Base-by-base conservation (phyloP, 1,284 basidiomycete genomes). In the Malassezia nana region DNA sequence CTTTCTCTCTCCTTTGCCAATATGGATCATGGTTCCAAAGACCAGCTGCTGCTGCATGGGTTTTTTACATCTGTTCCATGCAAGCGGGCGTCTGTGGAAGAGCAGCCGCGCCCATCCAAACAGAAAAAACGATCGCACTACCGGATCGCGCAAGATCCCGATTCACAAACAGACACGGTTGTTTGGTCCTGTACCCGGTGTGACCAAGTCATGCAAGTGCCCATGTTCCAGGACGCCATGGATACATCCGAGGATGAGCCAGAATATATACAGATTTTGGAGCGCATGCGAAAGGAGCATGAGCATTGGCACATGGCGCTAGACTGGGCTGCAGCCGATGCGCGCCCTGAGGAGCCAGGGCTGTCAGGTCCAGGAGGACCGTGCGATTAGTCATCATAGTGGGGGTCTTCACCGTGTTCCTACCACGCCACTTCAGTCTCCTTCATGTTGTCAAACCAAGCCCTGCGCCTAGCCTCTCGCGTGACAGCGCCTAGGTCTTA, bases 301-400 rank as follows among this genome's bases (percentile, higher is more conserved):
- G 31, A 20, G 35, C 39, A 56, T n/a, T 56, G 54, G 54, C 54
- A 56, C 33, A 51, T 56, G 49, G 54, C 54, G 3, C 10, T 56
- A 20, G 43, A 49, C 28, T 33, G 46, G n/a, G 54, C 43, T n/a
- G n/a, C n/a, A n/a, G n/a, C n/a, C n/a, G n/a, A n/a, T n/a, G n/a
- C n/a, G n/a, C n/a, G n/a, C n/a, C n/a, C n/a, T n/a, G n/a, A n/a
- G n/a, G n/a, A n/a, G n/a, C n/a, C n/a, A n/a, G n/a, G n/a, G n/a
- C n/a, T n/a, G n/a, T n/a, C n/a, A n/a, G n/a, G n/a, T n/a, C 40
- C 13, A 25, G 13, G 22, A 26, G 24, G 24, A 28, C 40, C 40
- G 26, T 42, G 40, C 40, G 40, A 15, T 29, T 29, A 42, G 26
- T 42, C n/a, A 42, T 28, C 40, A 25, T 29, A 42, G 24, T 42